Base-by-base conservation (phyloP, 805 yeast genomes). In the Candida ulmi region DNA sequence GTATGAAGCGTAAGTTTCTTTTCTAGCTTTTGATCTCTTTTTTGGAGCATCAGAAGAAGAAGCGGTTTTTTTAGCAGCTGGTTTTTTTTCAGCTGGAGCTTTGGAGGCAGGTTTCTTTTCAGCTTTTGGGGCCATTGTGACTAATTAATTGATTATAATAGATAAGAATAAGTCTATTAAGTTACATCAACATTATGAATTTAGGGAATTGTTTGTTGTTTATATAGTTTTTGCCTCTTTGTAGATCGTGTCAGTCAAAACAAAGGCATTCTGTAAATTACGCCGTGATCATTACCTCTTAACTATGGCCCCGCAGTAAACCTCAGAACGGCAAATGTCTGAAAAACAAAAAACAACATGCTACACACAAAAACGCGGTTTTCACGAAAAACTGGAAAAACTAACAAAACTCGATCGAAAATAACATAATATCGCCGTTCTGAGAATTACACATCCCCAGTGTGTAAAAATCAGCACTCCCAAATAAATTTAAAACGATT, bases 1-100 rank as follows among this genome's bases (percentile, higher is more conserved):
- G 74, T 90, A 91, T 47, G 96, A 88, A 52, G 96, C 87, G 77
- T 88, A 90, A 51, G 96, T 88, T 75, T 91, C 97, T 83, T 88
- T 88, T 82, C 97, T 88, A 60, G 90, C 72, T 83, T 88, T 90
- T 56, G 87, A 65, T 78, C 95, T 88, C 84, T 85, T 90, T 80
- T 88, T 88, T 66, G 81, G 69, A 61, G 80, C 90, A 43, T 80
- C 76, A 54, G 84, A 63, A 50, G 87, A 73, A 53, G 95, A 70
- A 51, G 95, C 78, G 64, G 95, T 86, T 77, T 87, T 88, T 78
- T 83, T 84, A 60, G 85, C 85, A 65, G 95, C 90, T 63, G 87
- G 86, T 74, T 86, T 88, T 82, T 88, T 87, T 71, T 85, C 95
- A 69, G 95, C 95, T 63, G 96, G 96, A 54, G 95, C 95, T 74